Percentiles rank a stretch among this genome's conserved stretches.
These are phyloP conservation scores for Fusarium pseudonygamai DNA, from an alignment of 2,329 filamentous ascomycete genomes.

Conservation along the genomic window DNA sequence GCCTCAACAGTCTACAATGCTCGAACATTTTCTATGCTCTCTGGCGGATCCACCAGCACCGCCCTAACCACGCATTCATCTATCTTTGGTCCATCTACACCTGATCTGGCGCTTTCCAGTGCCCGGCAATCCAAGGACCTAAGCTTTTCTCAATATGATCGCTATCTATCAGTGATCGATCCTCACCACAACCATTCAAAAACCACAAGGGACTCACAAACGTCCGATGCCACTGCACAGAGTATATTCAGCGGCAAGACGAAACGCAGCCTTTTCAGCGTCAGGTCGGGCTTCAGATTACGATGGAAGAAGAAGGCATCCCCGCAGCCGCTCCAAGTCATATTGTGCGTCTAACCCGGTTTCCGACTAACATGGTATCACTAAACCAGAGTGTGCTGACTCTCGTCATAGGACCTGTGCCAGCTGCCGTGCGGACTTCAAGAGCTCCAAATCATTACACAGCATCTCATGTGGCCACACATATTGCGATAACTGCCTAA, in stretches of 20 bases:
- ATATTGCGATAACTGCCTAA: constrained; percentile 65
- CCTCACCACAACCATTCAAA: constrained; percentile 56
- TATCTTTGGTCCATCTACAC: constrained; percentile 44
- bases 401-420: constrained; percentile 60
- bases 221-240: constrained; percentile 45
- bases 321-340: constrained; percentile 42
- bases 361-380: constrained; percentile 11
- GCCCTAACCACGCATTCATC: constrained; percentile 56
- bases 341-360: constrained; percentile 43
- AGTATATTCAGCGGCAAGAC: constrained; percentile 58
- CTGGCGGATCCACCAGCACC: constrained; percentile 53
- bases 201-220: constrained; percentile 48
- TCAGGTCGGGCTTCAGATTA: constrained; percentile 58
- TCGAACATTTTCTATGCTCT: constrained; percentile 57
- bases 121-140: constrained; percentile 50
- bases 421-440: constrained; percentile 65
- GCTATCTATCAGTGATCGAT: constrained; percentile 58
- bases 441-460: constrained; percentile 54
- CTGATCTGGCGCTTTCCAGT: constrained; percentile 39
- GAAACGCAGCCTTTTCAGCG: constrained; percentile 55
- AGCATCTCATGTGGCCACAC: constrained; percentile 66
- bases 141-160: constrained; percentile 63
- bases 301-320: constrained; percentile 52
- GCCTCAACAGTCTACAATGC: constrained; percentile 54
- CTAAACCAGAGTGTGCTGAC: constrained; percentile 29